A percentile compares a stretch with the other conserved stretches of the same genome.
phyloP scores from a whole-genome alignment of 2,329 filamentous ascomycete genomes.

The Apiospora phragmitis region DNA sequence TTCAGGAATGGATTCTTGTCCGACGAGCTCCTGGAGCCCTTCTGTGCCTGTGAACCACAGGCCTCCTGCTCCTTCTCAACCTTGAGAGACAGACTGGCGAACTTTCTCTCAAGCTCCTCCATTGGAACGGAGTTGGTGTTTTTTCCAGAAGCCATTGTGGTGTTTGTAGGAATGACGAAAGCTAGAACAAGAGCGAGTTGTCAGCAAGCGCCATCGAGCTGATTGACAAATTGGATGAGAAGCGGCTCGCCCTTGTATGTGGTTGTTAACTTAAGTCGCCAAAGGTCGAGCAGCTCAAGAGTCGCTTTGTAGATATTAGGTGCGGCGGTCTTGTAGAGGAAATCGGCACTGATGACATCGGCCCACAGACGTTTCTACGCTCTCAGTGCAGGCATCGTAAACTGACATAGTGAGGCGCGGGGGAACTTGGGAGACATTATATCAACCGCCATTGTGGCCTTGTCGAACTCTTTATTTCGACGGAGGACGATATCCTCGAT shows the following conservation, averaged over 20 bases:
- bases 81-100: too few species aligned
- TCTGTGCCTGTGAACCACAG: too few species aligned
- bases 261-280: neutral
- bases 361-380: conserved; percentile 19
- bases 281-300: neutral
- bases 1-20: neutral
- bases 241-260: neutral
- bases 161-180: too few species aligned
- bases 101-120: too few species aligned
- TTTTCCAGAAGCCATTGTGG: too few species aligned
- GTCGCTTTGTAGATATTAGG: neutral
- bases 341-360: conserved; percentile 22
- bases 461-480: conserved; percentile 20
- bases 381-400: conserved; percentile 15
- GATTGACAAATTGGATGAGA: neutral
- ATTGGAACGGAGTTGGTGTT: too few species aligned
- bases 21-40: neutral
- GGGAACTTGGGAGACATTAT: neutral
- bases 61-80: too few species aligned
- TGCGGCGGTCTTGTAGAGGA: conserved; percentile 16
- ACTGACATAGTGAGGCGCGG: conserved; percentile 15
- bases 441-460: neutral
- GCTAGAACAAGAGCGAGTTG: too few species aligned
- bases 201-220: too few species aligned
- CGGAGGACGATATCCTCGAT: conserved; percentile 16